Evolutionary conservation across 345 rosid species (phyloP), one percentile per base, ranked within the genome.

Genomic region (Eucalyptus melliodora): DNA sequence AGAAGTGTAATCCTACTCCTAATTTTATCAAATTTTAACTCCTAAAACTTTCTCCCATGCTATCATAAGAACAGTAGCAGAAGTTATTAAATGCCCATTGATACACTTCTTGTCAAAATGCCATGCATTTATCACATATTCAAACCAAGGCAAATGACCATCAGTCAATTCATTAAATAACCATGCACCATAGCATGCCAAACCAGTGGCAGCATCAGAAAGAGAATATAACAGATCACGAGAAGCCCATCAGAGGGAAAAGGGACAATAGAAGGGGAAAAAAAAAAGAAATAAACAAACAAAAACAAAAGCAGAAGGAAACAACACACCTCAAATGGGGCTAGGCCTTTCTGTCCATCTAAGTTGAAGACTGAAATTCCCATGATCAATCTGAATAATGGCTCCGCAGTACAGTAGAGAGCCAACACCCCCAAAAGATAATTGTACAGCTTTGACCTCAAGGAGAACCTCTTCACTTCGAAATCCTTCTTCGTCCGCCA

Each of bases 371-470:
- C 85, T 14, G 99, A 98, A 90, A 98, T 90, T 30, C 99, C 96
- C 98, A 98, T 95, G 37, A 95, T 92, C 97, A 98, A 91, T 89
- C 99, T 94, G 94, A 95, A 98, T 90, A 98, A 91, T 86, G 98
- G 99, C 93, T 94, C 98, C 1, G 94, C 97, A 91, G 96, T 93
- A 89, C 94, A 90, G 93, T 91, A 96, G 87, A 89, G 94, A 93
- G 99, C 98, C 90, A 98, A 91, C 7, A 96, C 55, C n/a, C n/a
- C 95, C 90, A 98, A 86, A 26, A 98, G 26, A 91, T 95, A 96
- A 92, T 85, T 94, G 89, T 95, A 98, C 91, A 92, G 92, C 87
- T 96, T 96, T 0, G 99, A 98, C 94, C 95, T 94, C 95, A 98
- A 92, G 92, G 93, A 91, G 93, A 94, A 97, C 87, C 95, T 92